Percentiles rank a stretch among this genome's conserved stretches.
Conservation (phyloP, 345 rosid species). For the Gossypioides kirkii region DNA sequence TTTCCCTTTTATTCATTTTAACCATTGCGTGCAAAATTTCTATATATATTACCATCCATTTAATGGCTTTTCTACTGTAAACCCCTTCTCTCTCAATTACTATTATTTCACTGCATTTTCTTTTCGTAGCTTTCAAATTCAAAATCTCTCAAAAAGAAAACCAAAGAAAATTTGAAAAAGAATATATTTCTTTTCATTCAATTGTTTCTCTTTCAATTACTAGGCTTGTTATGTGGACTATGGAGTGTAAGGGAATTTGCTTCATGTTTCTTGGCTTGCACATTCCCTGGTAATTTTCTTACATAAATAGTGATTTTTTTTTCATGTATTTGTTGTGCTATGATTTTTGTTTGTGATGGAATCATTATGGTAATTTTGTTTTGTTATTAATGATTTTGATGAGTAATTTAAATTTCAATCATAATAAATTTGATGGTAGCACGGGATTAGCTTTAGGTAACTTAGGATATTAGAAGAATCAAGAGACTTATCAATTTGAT, state of each 20-base stretch:
- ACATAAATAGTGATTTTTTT: constrained; percentile 25
- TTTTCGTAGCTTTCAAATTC: constrained; percentile 36
- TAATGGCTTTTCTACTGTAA: constrained; percentile 33
- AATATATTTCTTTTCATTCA: constrained; percentile 42
- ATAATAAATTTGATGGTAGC: too few relatives aligned
- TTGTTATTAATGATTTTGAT: too few relatives aligned
- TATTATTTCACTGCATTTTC: constrained; percentile 25
- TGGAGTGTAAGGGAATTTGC: constrained; percentile 62
- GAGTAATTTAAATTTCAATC: too few relatives aligned
- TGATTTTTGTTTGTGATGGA: too few relatives aligned
- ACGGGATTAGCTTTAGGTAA: constrained; percentile 13
- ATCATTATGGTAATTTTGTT: too few relatives aligned
- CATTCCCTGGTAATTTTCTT: constrained; percentile 37
- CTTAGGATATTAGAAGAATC: constrained; percentile 33
- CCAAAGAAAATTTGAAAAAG: background rate
- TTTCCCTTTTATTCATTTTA: background rate
- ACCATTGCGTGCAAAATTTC: constrained; percentile 30
- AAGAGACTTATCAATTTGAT: constrained; percentile 46
- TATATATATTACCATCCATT: too few relatives aligned
- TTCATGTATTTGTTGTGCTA: too few relatives aligned
- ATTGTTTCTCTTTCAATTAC: constrained; percentile 47
- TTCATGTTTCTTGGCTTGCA: constrained; percentile 59
- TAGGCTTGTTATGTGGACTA: constrained; percentile 46
- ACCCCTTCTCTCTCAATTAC: too few relatives aligned
- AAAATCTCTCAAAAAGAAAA: background rate